Base-by-base conservation (phyloP, 768 basidiomycete genomes). In the Tricholoma furcatifolium region DNA sequence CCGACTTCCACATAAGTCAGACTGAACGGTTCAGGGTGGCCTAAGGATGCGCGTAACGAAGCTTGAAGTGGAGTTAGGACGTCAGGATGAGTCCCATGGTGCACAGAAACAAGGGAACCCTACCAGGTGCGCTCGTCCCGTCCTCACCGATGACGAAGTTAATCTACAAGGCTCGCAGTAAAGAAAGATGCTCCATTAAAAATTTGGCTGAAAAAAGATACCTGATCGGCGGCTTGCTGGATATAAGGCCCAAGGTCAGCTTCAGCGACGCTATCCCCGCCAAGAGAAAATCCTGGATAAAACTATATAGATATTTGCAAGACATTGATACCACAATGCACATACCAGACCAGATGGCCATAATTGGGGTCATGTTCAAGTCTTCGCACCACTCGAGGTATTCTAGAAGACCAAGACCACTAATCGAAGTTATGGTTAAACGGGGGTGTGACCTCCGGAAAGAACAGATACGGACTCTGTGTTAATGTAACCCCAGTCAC, bases 401-500 rank as follows among this genome's bases (percentile, higher is more conserved):
- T 48, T 70, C 69, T 5, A 65, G 47, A 15, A 70, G 56, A 1
- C 69, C 68, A 8, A 69, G 47, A 24, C 68, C 68, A 43, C 69
- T 70, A 36, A 51, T n/a, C 15, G 15, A 35, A 2, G 30, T 54
- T 7, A 20, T 23, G n/a, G 24, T 39, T 11, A 11, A 31, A 6
- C 31, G 3, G 0, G 18, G 48, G n/a, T 27, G 27, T 27, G 27
- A 17, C 2, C 17, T 10, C 11, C 6, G 20, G 36, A 18, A 60
- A 73, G 48, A 43, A 21, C 2, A 11, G 10, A 2, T 20, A 52
- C 53, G 23, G 23, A 82, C 83, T 83, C 82, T 5, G 82, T 84
- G 55, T 84, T 83, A 32, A 77, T 60, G 56, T 84, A 84, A 12
- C 77, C 74, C 84, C 84, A 85, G 59, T 80, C 79, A n/a, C 84